Evolutionary conservation across 768 basidiomycete species (phyloP).

Genomic region (Boletus barrowsii): DNA sequence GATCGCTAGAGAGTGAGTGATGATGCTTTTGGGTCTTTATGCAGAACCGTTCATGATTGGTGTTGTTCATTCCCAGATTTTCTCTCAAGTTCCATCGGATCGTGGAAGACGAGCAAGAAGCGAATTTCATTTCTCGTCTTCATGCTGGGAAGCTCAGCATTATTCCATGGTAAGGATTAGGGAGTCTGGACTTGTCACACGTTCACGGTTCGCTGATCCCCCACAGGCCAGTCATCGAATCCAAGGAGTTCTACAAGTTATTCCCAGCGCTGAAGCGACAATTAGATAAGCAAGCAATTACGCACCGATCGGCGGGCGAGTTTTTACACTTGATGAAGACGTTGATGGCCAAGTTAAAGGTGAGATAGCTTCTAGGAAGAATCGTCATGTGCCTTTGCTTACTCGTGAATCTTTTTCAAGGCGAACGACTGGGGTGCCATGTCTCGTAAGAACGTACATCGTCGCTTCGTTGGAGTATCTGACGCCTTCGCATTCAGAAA

Average conservation of each 20-base stretch:
- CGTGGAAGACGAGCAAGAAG: conserved; percentile 57
- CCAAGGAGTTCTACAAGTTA: conserved; percentile 55
- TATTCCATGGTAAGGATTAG: conserved; percentile 47
- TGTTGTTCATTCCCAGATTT: conserved; percentile 36
- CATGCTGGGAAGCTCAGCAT: conserved; percentile 55
- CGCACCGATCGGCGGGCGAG: conserved; percentile 49
- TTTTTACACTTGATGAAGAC: conserved; percentile 60
- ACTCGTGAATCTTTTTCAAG: conserved; percentile 25
- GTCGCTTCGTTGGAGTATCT: background rate
- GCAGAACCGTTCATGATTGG: background rate
- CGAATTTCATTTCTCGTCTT: conserved; percentile 60
- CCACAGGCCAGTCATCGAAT: conserved; percentile 54
- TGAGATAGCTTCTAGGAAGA: conserved; percentile 8
- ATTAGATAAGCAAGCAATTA: conserved; percentile 47
- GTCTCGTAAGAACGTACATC: conserved; percentile 43
- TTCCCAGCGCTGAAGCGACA: conserved; percentile 46
- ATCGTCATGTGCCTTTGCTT: background rate
- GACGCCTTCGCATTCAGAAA: conserved; percentile 34
- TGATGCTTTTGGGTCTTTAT: background rate
- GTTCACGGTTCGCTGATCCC: background rate
- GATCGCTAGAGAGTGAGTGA: conserved; percentile 53
- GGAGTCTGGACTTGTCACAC: background rate
- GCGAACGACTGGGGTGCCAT: conserved; percentile 64
- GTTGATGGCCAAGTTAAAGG: conserved; percentile 69
- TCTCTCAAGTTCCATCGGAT: conserved; percentile 57